Evolutionary conservation across 2,329 filamentous ascomycete genomes (phyloP).

Genomic region (Botryotinia calthae): DNA sequence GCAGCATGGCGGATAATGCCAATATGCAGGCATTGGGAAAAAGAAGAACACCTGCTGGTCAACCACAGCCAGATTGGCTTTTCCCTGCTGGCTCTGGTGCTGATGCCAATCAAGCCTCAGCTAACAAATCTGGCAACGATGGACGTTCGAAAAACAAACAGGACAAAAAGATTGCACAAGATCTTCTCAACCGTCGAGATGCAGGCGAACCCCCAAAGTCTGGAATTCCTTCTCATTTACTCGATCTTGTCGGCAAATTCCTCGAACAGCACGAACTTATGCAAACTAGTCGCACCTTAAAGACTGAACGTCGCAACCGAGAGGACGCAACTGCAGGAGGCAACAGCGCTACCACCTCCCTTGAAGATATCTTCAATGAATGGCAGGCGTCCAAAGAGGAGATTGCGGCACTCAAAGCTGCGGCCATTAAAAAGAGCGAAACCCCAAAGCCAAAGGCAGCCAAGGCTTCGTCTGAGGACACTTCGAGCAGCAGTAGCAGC

Average conservation of each 20-base stretch:
- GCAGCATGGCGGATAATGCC: slow-evolving; percentile 34
- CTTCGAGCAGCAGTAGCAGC: slow-evolving; percentile 28
- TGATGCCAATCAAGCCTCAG: slow-evolving; percentile 25
- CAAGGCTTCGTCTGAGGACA: slow-evolving; percentile 29
- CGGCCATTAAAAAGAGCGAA: slow-evolving; percentile 15
- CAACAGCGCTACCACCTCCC: slow-evolving; percentile 40
- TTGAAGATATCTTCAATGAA: slow-evolving; percentile 41
- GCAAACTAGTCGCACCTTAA: slow-evolving; percentile 59
- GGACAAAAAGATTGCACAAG: slow-evolving; percentile 35
- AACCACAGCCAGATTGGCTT: slow-evolving; percentile 37
- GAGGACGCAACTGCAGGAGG: slow-evolving; percentile 44
- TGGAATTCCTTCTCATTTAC: slow-evolving; percentile 56
- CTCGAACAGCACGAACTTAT: slow-evolving; percentile 64
- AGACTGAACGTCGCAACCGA: slow-evolving; percentile 55
- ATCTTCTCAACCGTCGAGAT: slow-evolving; percentile 34
- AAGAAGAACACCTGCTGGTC: slow-evolving; percentile 29
- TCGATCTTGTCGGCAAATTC: slow-evolving; percentile 66
- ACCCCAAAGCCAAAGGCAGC: slow-evolving; percentile 28
- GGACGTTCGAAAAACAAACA: slow-evolving; percentile 30
- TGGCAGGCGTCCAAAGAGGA: slow-evolving; percentile 39
- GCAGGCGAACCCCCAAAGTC: slow-evolving; percentile 32
- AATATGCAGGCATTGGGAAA: slow-evolving; percentile 39
- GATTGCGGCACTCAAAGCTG: slow-evolving; percentile 17
- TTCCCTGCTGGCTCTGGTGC: slow-evolving; percentile 30
- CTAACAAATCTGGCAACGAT: slow-evolving; percentile 25